Base-by-base conservation (phyloP, 108 stramenopile genomes). In the Cyclotella baltica region DNA sequence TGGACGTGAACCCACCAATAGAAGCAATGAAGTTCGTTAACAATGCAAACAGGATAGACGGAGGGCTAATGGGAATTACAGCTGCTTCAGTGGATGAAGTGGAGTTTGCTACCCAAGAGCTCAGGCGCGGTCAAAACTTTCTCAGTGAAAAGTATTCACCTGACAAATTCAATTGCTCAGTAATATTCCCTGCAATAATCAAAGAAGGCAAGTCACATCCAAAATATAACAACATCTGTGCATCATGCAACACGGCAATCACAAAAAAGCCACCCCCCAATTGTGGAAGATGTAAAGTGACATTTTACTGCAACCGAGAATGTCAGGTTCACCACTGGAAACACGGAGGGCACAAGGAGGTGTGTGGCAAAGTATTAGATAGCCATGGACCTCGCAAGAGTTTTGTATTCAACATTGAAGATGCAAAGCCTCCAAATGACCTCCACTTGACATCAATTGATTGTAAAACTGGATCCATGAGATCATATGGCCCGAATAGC, bases 271-370 rank as follows among this genome's bases (percentile, higher is more conserved):
- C 51, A 4, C 18, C 51, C n/a, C 51, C 51, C 11, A n/a, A n/a
- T n/a, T 52, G 51, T 20, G n/a, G 51, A 13, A n/a, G 4, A 19
- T 52, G 51, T n/a, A 52, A 52, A 4, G 51, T 52, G 4, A 52
- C 51, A n/a, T 52, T 52, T 19, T 52, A 52, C 19, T 52, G 51
- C n/a, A 52, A 52, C n/a, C 51, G 51, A 52, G 51, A 52, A 4
- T 52, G 51, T n/a, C 19, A 52, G n/a, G 10, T 52, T 10, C 4
- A 13, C n/a, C 51, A 43, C 51, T 52, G 51, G 51, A 52, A 52
- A n/a, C 4, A 13, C 40, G 40, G 40, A 43, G 40, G 40, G 11
- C 51, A 52, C n/a, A 52, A 52, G 51, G 4, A 52, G 51, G 4
- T 20, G n/a, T 52, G 51, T 52, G 51, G 51, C 51, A 52, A 52